phyloP scores from a whole-genome alignment of 148 eudicot species.

The Beta vulgaris region DNA sequence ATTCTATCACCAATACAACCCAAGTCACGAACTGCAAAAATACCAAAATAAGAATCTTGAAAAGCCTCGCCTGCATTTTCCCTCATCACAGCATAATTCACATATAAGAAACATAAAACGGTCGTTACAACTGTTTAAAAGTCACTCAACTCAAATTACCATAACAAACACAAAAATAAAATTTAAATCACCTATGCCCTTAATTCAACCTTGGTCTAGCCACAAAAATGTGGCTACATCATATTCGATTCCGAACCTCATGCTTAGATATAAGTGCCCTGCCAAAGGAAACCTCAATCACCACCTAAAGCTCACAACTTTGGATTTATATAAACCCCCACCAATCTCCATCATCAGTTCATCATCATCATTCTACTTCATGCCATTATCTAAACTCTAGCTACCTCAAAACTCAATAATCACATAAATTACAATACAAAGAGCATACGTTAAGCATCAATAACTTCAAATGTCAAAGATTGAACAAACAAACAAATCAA shows the following conservation, averaged over 20 bases:
- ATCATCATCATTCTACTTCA: neutral
- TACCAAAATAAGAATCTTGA: neutral
- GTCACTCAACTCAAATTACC: neutral
- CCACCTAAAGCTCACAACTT: neutral
- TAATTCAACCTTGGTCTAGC: neutral
- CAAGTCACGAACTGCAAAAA: neutral
- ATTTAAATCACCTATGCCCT: too few species aligned
- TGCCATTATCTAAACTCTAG: neutral
- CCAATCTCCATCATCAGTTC: neutral
- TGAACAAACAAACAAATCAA: too few species aligned
- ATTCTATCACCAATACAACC: too few species aligned
- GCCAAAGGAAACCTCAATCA: neutral
- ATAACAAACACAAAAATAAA: neutral
- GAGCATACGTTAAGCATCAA: neutral
- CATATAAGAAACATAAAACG: too few species aligned
- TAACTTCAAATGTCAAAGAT: too few species aligned
- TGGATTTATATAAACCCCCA: neutral
- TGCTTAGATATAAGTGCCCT: neutral
- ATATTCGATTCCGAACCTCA: neutral
- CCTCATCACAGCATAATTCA: too few species aligned
- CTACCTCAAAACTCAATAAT: too few species aligned
- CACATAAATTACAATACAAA: neutral
- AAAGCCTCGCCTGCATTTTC: too few species aligned
- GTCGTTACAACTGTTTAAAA: neutral
- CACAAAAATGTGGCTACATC: neutral